Evolutionary conservation across 495 filamentous ascomycete genomes (phyloP), one percentile per base, ranked within the genome.

Genomic region (Amorphotheca resinae): DNA sequence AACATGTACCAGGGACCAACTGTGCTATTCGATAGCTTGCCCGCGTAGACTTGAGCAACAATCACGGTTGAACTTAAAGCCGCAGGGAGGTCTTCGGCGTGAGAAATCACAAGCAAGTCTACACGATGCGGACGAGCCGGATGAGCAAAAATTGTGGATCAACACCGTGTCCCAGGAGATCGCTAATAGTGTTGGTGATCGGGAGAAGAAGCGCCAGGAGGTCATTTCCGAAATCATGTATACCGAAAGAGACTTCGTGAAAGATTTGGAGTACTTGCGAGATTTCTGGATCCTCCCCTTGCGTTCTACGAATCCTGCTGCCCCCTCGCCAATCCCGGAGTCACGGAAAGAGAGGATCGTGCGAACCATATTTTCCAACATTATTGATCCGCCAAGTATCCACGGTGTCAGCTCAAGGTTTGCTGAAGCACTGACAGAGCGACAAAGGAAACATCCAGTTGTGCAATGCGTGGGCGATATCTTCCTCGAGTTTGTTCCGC

Each of bases 81-180:
- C 84, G 48, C 85, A 88, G 53, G 83, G 84, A 17, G 87, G 87
- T 18, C 66, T 99, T 42, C 85, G 79, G 58, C 74, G 85, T 28
- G 80, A 87, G 45, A 82, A 87, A 33, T 85, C 81, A 15, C 76
- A 80, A 36, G 70, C 76, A 16, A 88, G 83, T 69, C 70, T 96
- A 51, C 87, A 93, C 54, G 84, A 84, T 46, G 78, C 71, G 32
- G 87, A 91, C 36, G 78, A 88, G 59, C 81, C 80, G 11, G 89
- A 96, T 57, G 87, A 96, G 53, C 91, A 96, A 62, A 96, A 96
- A 60, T 73, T 99, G 33, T 99, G 93, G 93, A 99, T 99, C 62
- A 95, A 95, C 58, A 95, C 86, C 40, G 93, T 99, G 15, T 79
- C 88, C 0, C 88, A 96, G 61, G 93, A 96, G 59, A 66, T 99